These are phyloP conservation scores for Trichoderma koningiopsis DNA, from an alignment of 2,329 filamentous ascomycete species.

Conservation along the genomic window DNA sequence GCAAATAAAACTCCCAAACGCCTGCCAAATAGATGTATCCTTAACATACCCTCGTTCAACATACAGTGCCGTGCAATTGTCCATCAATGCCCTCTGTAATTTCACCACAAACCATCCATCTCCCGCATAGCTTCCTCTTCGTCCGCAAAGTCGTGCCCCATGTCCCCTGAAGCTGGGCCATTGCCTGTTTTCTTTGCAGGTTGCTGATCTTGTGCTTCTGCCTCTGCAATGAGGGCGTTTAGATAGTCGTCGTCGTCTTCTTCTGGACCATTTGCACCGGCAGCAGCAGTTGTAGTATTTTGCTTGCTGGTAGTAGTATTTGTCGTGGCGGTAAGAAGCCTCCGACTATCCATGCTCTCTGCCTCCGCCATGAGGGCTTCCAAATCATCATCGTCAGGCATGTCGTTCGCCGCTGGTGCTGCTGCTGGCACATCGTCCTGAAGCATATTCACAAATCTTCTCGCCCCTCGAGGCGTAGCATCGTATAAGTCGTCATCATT, in stretches of 20 bases:
- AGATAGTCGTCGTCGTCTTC: slow-evolving; percentile 43
- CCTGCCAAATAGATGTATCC: background rate
- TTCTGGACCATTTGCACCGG: slow-evolving; percentile 6
- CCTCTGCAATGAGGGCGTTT: slow-evolving; percentile 57
- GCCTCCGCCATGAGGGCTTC: slow-evolving; percentile 58
- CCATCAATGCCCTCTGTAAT: background rate
- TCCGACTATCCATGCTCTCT: slow-evolving; percentile 35
- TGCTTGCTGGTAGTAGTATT: background rate
- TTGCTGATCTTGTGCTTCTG: slow-evolving; percentile 37
- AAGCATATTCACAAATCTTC: slow-evolving; percentile 27
- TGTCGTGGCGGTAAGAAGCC: slow-evolving; percentile 8
- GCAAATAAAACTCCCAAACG: background rate
- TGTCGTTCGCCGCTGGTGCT: slow-evolving; percentile 31
- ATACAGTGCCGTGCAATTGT: background rate
- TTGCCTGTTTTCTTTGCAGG: background rate
- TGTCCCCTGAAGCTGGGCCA: slow-evolving; percentile 18
- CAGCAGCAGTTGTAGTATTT: background rate
- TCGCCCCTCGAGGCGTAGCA: slow-evolving; percentile 49
- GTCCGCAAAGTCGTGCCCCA: slow-evolving; percentile 53
- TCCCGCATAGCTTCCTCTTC: slow-evolving; percentile 71
- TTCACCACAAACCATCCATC: slow-evolving; percentile 59
- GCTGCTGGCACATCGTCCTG: background rate
- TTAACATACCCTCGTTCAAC: background rate
- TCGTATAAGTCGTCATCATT: slow-evolving; percentile 55
- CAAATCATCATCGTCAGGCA: slow-evolving; percentile 52